Base-by-base conservation (phyloP, 768 basidiomycete species). In the Termitomyces sp. region DNA sequence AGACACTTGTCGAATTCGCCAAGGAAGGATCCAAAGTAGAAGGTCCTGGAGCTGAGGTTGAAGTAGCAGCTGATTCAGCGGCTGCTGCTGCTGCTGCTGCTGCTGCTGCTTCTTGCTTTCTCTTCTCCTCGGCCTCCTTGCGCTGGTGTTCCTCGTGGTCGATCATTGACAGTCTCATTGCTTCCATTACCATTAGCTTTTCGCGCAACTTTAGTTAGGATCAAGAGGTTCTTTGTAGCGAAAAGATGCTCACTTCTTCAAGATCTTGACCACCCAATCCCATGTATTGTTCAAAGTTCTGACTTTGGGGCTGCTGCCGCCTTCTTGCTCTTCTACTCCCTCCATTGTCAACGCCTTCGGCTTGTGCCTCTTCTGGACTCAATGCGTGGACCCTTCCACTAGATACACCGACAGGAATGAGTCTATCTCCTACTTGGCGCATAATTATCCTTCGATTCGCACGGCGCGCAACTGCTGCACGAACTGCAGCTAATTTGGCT, bases 121-220 rank as follows among this genome's bases (percentile, higher is more conserved):
- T 82, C 74, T 84, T 87, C 72, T 90, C 85, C 68, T 86, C 89
- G 59, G 81, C 83, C 69, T 91, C 85, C 69, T 85, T 87, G 68
- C 86, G 83, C 70, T 94, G 93, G 58, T 94, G 91, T 68, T 94
- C 94, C 75, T 98, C 96, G 69, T 98, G 95, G 60, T 98, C 96
- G 52, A 97, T 72, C 65, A 98, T 79, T 32, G 94, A 97, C 60
- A 97, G 78, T 58, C 96, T 87, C 95, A 99, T 98, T 5, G 97
- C 97, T 76, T 98, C 97, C 92, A 96, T 96, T 58, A 99, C 79
- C 96, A 98, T 98, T 48, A 99, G 76, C 94, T 99, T 42, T 55
- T 64, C 44, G 50, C 51, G 22, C 59, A 49, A 35, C 46, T 24
- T 24, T 39, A 50, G 55, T 59, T 44, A 57, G 57, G 35, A 39